Conservation (phyloP, 2,329 filamentous ascomycete species). For the Fusarium palustre region DNA sequence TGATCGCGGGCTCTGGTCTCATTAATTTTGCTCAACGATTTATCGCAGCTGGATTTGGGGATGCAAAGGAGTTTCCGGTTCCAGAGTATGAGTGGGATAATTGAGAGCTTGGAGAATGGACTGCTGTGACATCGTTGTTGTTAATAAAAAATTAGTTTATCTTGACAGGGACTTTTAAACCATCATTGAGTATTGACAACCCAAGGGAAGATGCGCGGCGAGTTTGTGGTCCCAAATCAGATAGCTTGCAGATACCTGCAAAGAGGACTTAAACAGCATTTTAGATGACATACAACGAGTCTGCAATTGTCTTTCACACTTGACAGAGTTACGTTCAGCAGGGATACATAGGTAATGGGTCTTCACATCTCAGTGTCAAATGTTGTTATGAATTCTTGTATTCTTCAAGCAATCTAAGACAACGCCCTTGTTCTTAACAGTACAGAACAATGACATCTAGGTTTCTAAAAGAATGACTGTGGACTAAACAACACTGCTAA, state of each 20-base stretch:
- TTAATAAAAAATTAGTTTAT: no score
- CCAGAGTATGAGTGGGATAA: slow-evolving; percentile 52
- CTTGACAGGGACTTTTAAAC: neutral
- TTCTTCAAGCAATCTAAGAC: slow-evolving; percentile 1
- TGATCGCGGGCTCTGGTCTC: slow-evolving; percentile 54
- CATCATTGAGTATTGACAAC: neutral
- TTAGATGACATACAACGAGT: no score
- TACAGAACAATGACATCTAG: neutral
- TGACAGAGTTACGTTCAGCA: no score
- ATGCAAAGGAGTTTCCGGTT: slow-evolving; percentile 48
- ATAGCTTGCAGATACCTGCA: no score
- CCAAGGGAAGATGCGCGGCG: fast-evolving
- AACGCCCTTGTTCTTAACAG: neutral
- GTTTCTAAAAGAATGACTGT: neutral
- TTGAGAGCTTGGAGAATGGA: neutral
- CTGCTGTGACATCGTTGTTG: fast-evolving
- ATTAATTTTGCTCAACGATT: slow-evolving; percentile 42
- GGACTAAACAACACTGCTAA: neutral
- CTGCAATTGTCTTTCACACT: no score
- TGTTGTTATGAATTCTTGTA: neutral
- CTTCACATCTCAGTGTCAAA: no score
- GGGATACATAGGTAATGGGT: no score
- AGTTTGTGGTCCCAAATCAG: no score
- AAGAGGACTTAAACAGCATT: no score
- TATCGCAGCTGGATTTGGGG: slow-evolving; percentile 45